Percentiles rank a stretch among this genome's conserved stretches.
Evolutionary conservation across 2,329 filamentous ascomycete genomes (phyloP).

Genomic region (Diaporthe ampelina): DNA sequence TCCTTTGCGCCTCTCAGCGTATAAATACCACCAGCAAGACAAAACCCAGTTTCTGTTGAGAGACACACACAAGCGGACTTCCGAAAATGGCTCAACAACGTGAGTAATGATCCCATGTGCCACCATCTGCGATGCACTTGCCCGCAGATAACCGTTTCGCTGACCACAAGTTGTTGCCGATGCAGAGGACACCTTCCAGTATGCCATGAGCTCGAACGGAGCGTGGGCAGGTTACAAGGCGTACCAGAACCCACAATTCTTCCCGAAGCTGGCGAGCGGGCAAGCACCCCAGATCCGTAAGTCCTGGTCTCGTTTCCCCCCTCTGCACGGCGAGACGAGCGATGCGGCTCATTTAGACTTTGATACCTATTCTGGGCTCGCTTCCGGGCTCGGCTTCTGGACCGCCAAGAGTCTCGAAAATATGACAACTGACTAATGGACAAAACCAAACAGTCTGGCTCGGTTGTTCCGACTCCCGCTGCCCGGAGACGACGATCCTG

Average conservation of each 20-base stretch:
- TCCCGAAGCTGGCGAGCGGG: constrained; percentile 75
- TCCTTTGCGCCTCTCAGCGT: constrained; percentile 11
- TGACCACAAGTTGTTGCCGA: constrained; percentile 2
- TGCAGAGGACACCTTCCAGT: constrained; percentile 70
- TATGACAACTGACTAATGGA: constrained; percentile 22
- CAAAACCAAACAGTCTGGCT: constrained; percentile 75
- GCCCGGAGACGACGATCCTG: constrained; percentile 86
- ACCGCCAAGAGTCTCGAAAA: constrained; percentile 26
- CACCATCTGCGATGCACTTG: background rate
- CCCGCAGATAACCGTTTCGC: background rate
- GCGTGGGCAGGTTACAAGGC: constrained; percentile 77
- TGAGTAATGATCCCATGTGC: constrained; percentile 27
- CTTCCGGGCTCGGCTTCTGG: background rate
- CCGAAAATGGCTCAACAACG: constrained; percentile 39
- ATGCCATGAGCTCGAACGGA: constrained; percentile 77
- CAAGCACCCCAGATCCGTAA: constrained; percentile 75
- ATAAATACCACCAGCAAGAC: constrained; percentile 23
- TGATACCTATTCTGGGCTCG: constrained; percentile 6
- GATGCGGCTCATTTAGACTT: constrained; percentile 27
- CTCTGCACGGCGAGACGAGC: constrained; percentile 4
- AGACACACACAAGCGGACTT: constrained; percentile 12
- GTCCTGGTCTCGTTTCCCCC: constrained; percentile 42
- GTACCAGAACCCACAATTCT: constrained; percentile 78
- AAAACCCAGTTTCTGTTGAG: background rate
- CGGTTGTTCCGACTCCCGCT: constrained; percentile 88